These are phyloP conservation scores for Rehmannia glutinosa DNA, from an alignment of 257 asterid species.

Conservation along the genomic window DNA sequence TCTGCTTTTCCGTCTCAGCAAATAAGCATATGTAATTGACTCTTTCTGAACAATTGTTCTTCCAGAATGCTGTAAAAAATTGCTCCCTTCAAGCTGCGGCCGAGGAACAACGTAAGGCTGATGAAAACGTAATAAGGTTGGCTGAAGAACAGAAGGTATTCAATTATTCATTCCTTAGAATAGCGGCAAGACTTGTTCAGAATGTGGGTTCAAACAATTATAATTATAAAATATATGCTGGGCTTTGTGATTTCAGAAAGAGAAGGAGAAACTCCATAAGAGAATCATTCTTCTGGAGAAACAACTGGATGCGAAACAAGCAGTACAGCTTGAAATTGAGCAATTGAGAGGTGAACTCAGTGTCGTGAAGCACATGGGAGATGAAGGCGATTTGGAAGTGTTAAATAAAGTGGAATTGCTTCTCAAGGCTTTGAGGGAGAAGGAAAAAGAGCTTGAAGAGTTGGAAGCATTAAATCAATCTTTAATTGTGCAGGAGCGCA, in stretches of 20 bases:
- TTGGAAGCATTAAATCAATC: constrained; percentile 56
- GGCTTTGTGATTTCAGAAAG: constrained; percentile 52
- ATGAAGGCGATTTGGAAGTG: constrained; percentile 63
- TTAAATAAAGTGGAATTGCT: constrained; percentile 48
- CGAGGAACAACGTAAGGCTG: constrained; percentile 63
- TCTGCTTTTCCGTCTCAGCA: constrained; percentile 12
- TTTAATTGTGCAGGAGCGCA: constrained; percentile 70
- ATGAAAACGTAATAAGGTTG: constrained; percentile 59
- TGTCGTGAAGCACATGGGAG: constrained; percentile 61
- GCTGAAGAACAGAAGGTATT: constrained; percentile 87
- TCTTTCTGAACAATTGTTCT: constrained; percentile 4
- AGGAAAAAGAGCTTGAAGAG: constrained; percentile 70
- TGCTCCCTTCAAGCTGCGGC: constrained; percentile 58
- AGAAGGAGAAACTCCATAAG: constrained; percentile 70
- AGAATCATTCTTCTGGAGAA: constrained; percentile 64
- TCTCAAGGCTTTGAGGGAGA: constrained; percentile 59
- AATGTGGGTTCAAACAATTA: constrained; percentile 8
- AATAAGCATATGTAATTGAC: constrained; percentile 13
- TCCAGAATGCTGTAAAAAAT: constrained; percentile 73
- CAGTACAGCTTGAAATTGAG: constrained; percentile 72
- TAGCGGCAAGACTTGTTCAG: constrained; percentile 10
- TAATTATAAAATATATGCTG: constrained; percentile 10
- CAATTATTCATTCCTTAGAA: constrained; percentile 12
- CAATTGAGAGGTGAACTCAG: constrained; percentile 59
- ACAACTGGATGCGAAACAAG: constrained; percentile 73